A percentile compares a stretch with the other conserved stretches of the same genome.
phyloP scores from a whole-genome alignment of 1,284 basidiomycete genomes.

The Trametes polyzona region DNA sequence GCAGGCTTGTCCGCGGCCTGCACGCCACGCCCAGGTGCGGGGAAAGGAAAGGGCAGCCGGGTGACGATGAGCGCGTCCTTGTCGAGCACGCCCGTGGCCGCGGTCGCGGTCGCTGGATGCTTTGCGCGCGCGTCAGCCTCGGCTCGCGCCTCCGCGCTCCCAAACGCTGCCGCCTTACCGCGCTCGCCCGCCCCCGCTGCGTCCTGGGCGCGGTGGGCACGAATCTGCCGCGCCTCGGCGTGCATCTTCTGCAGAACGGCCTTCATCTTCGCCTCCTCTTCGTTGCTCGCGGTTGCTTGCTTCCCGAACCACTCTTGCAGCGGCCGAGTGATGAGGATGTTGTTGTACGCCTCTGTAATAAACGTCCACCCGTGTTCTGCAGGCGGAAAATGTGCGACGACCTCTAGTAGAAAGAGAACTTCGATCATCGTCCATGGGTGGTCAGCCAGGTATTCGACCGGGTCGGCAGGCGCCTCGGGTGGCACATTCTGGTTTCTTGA shows the following conservation, averaged over 20 bases:
- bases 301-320: conserved; percentile 26
- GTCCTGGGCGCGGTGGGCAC: conserved; percentile 1
- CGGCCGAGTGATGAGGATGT: conserved; percentile 25
- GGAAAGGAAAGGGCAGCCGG: conserved; percentile 13
- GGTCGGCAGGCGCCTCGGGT: conserved; percentile 17
- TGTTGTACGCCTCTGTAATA: conserved; percentile 29
- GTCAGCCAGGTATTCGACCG: conserved; percentile 14
- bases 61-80: conserved; percentile 15
- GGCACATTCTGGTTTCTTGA: conserved; percentile 13
- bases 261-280: conserved; percentile 24
- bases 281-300: conserved; percentile 16
- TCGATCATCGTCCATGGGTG: conserved; percentile 27
- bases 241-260: conserved; percentile 15
- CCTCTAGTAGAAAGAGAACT: conserved; percentile 25
- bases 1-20: conserved; percentile 9
- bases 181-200: conserved; percentile 10
- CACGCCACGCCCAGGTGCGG: not conserved
- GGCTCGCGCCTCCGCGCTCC: conserved; percentile 24
- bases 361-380: conserved; percentile 23
- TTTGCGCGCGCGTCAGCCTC: conserved; percentile 20
- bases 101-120: conserved; percentile 1
- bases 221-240: conserved; percentile 11
- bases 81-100: not conserved
- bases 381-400: conserved; percentile 26
- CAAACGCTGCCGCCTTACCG: conserved; percentile 21